Evolutionary conservation across 2,329 filamentous ascomycete species (phyloP).

Genomic region (Ophiostoma sp.): DNA sequence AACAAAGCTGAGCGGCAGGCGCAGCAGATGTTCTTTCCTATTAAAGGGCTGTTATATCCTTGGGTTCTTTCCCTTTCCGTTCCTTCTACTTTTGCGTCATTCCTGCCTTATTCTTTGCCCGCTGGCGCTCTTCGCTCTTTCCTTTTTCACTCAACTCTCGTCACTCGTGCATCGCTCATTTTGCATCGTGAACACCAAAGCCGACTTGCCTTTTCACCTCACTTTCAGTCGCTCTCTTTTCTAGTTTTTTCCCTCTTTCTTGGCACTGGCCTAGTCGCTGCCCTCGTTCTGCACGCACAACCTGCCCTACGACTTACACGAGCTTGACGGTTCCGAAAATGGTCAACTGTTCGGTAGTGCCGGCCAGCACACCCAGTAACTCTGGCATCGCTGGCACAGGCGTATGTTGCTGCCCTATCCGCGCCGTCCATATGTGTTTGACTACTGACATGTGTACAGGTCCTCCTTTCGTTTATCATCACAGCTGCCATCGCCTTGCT

Average conservation of each 20-base stretch:
- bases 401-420: slow-evolving; percentile 36
- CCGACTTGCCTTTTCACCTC: not conserved
- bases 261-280: not conserved
- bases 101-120: not conserved
- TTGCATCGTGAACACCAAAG: not conserved
- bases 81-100: not conserved
- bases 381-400: slow-evolving; percentile 54
- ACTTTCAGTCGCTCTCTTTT: not conserved
- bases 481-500: slow-evolving; percentile 54
- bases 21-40: not conserved
- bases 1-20: not conserved
- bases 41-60: not conserved
- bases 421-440: not conserved
- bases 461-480: slow-evolving; percentile 61
- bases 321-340: slow-evolving; percentile 15
- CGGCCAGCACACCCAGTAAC: slow-evolving; percentile 44
- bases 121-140: not conserved
- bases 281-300: not conserved
- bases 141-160: not conserved
- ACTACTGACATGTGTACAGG: slow-evolving; percentile 34
- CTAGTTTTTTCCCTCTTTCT: not conserved
- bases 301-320: not conserved
- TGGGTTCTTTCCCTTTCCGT: not conserved
- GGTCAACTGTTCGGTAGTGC: slow-evolving; percentile 41
- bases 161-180: not conserved